A percentile compares a stretch with the other conserved stretches of the same genome.
Evolutionary conservation across 2,329 filamentous ascomycete genomes (phyloP).

Genomic region (Coleophoma eucalyptorum): DNA sequence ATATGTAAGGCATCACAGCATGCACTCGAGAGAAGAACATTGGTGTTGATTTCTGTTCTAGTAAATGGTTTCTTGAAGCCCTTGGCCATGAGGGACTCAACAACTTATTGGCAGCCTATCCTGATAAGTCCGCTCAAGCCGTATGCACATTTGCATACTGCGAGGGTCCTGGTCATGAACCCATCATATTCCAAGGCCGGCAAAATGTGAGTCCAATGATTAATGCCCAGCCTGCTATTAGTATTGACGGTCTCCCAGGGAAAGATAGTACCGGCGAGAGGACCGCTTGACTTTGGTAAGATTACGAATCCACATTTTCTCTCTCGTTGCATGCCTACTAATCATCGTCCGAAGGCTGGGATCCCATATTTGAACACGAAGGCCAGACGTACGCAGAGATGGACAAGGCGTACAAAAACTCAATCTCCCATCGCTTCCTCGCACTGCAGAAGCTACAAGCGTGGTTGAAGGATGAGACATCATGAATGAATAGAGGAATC

Average conservation of each 20-base stretch:
- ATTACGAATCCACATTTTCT: conserved; percentile 9
- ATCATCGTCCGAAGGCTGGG: conserved; percentile 68
- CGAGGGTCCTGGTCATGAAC: conserved; percentile 76
- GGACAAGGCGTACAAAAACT: conserved; percentile 83
- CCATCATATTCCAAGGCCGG: conserved; percentile 86
- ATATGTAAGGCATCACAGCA: conserved; percentile 63
- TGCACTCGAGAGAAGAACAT: background rate
- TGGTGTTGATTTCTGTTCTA: conserved; percentile 31
- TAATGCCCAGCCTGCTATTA: background rate
- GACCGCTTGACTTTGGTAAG: conserved; percentile 78
- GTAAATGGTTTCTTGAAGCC: conserved; percentile 89
- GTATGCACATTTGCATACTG: conserved; percentile 96
- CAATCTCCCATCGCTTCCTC: conserved; percentile 84
- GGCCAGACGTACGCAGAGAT: conserved; percentile 95
- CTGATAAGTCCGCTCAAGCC: conserved; percentile 87
- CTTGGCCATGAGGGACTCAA: conserved; percentile 84
- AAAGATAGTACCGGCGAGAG: conserved; percentile 80
- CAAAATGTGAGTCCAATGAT: conserved; percentile 61
- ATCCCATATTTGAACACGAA: conserved; percentile 91
- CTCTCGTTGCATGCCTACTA: conserved; percentile 9
- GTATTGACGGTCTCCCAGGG: conserved; percentile 41
- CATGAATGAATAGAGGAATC: no score
- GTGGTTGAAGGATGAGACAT: conserved; percentile 54
- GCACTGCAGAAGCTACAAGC: conserved; percentile 82
- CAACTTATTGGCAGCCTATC: conserved; percentile 82